Evolutionary conservation across 495 filamentous ascomycete genomes (phyloP).

Genomic region (Eremomyces bilateralis): DNA sequence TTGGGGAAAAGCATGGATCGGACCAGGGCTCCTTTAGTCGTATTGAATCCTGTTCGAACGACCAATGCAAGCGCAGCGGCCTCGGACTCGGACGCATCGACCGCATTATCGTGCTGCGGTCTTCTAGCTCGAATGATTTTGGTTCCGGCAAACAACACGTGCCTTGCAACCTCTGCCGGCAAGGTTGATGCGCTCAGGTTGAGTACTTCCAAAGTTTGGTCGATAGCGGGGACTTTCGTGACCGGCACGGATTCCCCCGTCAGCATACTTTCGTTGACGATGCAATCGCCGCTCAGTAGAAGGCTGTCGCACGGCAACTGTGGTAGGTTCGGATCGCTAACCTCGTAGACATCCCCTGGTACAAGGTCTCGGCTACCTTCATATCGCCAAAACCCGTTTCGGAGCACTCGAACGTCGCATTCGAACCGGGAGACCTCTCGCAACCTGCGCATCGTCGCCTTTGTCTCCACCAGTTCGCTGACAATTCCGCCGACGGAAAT

Average conservation of each 20-base stretch:
- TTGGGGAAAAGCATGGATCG: slow-evolving; percentile 98
- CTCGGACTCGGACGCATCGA: slow-evolving; percentile 59
- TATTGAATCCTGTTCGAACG: slow-evolving; percentile 85
- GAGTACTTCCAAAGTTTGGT: slow-evolving; percentile 52
- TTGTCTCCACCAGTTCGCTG: slow-evolving; percentile 75
- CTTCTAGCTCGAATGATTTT: slow-evolving; percentile 81
- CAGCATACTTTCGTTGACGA: slow-evolving; percentile 99
- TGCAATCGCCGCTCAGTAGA: slow-evolving; percentile 81
- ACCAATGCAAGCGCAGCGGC: slow-evolving; percentile 83
- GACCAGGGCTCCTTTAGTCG: slow-evolving; percentile 88
- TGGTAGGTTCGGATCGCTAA: slow-evolving; percentile 86
- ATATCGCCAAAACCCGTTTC: slow-evolving; percentile 88
- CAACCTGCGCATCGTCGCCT: slow-evolving; percentile 76
- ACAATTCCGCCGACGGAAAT: slow-evolving; percentile 87
- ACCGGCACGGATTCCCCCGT: slow-evolving; percentile 96
- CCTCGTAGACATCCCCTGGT: slow-evolving; percentile 91
- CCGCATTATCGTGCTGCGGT: slow-evolving; percentile 30
- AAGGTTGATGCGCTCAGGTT: slow-evolving; percentile 60
- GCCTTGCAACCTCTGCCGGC: slow-evolving; percentile 54
- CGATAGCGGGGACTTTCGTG: slow-evolving; percentile 71
- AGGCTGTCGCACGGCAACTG: slow-evolving; percentile 90
- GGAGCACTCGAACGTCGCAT: slow-evolving; percentile 79
- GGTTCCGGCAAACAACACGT: slow-evolving; percentile 85
- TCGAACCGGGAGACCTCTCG: slow-evolving; percentile 86
- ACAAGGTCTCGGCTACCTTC: slow-evolving; percentile 74